These are phyloP conservation scores for Wickerhamomyces strasburgensis DNA, from an alignment of 805 yeast species.

Conservation along the genomic window DNA sequence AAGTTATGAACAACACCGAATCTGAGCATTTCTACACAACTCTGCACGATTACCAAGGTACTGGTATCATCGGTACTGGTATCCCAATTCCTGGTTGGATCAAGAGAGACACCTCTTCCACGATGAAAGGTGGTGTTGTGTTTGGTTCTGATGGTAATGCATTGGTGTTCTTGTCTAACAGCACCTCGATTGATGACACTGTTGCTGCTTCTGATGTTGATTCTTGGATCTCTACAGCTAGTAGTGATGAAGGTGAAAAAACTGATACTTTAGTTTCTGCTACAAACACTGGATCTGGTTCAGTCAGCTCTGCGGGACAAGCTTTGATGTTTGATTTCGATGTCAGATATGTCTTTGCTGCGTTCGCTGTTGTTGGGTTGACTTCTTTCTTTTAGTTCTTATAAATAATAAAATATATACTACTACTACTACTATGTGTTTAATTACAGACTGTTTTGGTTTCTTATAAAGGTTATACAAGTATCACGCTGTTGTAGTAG, in stretches of 20 bases:
- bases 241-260: constrained; percentile 25
- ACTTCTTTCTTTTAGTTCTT: constrained; percentile 6
- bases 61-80: constrained; percentile 57
- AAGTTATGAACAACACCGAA: constrained; percentile 62
- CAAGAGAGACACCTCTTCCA: constrained; percentile 42
- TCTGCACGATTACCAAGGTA: constrained; percentile 73
- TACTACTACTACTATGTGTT: too few species aligned
- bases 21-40: constrained; percentile 55
- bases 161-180: constrained; percentile 54
- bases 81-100: constrained; percentile 52
- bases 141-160: constrained; percentile 59
- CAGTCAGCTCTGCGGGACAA: constrained; percentile 14
- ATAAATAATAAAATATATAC: too few species aligned
- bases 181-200: constrained; percentile 43
- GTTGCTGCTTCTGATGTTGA: constrained; percentile 40
- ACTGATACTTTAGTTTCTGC: constrained; percentile 29
- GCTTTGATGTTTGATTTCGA: constrained; percentile 14
- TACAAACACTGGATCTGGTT: constrained; percentile 34
- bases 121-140: constrained; percentile 69
- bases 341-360: constrained; percentile 19
- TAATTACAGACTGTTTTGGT: too few species aligned
- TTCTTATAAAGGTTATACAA: too few species aligned
- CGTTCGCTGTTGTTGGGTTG: constrained; percentile 19
- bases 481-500: too few species aligned
- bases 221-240: constrained; percentile 38